Percentiles rank a stretch among this genome's conserved stretches.
These are phyloP conservation scores for Diversispora epigaea DNA, from an alignment of 192 early-diverging fungal genomes.

Conservation along the genomic window DNA sequence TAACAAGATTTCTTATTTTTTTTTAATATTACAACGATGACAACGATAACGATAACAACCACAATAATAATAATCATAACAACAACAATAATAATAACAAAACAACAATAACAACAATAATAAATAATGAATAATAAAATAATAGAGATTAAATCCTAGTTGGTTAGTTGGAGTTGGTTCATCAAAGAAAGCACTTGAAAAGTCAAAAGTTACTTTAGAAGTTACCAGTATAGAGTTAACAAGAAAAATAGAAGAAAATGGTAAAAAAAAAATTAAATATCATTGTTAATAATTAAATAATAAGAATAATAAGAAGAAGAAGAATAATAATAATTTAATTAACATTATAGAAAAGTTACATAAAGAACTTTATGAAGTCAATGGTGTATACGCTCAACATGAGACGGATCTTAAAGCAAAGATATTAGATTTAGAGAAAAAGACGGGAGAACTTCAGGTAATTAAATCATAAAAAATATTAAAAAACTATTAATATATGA, in stretches of 20 bases:
- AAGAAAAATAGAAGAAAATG: constrained; percentile 62
- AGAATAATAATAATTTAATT: neutral
- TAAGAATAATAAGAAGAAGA: neutral
- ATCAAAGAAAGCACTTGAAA: constrained; percentile 59
- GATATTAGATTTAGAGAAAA: constrained; percentile 51
- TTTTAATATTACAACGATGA: neutral
- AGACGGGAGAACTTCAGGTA: constrained; percentile 50
- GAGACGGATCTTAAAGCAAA: constrained; percentile 48
- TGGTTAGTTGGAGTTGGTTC: constrained; percentile 46
- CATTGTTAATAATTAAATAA: neutral
- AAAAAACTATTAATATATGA: neutral
- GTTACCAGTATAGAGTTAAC: constrained; percentile 49
- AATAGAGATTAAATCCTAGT: constrained; percentile 39
- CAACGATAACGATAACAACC: too few relatives aligned
- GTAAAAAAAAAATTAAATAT: constrained; percentile 32
- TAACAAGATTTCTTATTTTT: constrained; percentile 2
- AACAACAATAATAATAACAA: too few relatives aligned
- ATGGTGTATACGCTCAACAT: constrained; percentile 51
- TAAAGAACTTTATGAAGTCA: constrained; percentile 53
- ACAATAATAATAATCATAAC: too few relatives aligned
- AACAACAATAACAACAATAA: too few relatives aligned
- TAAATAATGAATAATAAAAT: neutral
- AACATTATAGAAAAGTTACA: constrained; percentile 37
- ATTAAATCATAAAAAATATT: neutral
- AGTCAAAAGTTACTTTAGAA: constrained; percentile 48